Conservation (phyloP, 2,329 filamentous ascomycete genomes). For the Nemania serpens region DNA sequence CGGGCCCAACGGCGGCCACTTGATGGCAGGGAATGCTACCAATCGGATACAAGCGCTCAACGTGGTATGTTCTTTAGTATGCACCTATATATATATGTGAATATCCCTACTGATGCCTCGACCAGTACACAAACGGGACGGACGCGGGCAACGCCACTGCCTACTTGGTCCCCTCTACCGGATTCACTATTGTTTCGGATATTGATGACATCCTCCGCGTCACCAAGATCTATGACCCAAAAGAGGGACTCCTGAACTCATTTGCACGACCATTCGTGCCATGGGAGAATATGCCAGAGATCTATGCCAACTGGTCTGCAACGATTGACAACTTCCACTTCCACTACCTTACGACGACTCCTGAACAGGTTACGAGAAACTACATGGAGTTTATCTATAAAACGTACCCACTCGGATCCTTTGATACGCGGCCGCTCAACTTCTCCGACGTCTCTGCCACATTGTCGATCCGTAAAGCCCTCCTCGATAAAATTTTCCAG, state of each 20-base stretch:
- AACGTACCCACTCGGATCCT: slow-evolving; percentile 76
- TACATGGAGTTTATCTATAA: slow-evolving; percentile 84
- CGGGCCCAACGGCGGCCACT: slow-evolving; percentile 51
- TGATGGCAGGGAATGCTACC: slow-evolving; percentile 68
- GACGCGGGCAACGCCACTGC: slow-evolving; percentile 73
- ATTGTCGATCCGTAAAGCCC: slow-evolving; percentile 69
- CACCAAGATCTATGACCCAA: slow-evolving; percentile 78
- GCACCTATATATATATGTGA: too few species aligned
- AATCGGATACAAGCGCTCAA: slow-evolving; percentile 69
- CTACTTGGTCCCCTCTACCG: slow-evolving; percentile 72
- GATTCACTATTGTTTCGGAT: slow-evolving; percentile 75
- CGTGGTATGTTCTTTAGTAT: slow-evolving; percentile 43
- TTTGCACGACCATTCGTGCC: slow-evolving; percentile 72
- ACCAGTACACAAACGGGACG: slow-evolving; percentile 63
- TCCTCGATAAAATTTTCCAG: slow-evolving; percentile 73
- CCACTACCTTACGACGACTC: slow-evolving; percentile 81
- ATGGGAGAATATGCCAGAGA: slow-evolving; percentile 80
- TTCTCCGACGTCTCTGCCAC: slow-evolving; percentile 77
- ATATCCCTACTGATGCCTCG: not conserved
- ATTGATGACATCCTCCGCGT: slow-evolving; percentile 82
- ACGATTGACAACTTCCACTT: slow-evolving; percentile 72
- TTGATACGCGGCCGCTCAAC: slow-evolving; percentile 79
- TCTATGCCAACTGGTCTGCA: slow-evolving; percentile 77
- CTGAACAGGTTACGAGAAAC: slow-evolving; percentile 75
- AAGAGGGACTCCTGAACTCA: slow-evolving; percentile 75